phyloP scores from a whole-genome alignment of 257 asterid species.

The Solanum okadae region DNA sequence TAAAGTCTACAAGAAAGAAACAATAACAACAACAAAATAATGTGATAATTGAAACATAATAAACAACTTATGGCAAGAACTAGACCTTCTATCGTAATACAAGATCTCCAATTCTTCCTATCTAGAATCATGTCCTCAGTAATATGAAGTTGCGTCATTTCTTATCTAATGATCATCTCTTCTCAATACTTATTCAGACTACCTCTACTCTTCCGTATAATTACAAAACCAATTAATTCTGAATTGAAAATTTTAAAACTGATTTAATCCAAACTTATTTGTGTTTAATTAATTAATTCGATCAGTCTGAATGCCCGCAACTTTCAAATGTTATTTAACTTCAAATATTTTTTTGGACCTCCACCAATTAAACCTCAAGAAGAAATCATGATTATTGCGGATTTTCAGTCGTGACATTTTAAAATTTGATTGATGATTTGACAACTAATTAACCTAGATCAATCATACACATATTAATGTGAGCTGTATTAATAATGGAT shows the following conservation, averaged over 20 bases:
- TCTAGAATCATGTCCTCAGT: too few relatives aligned
- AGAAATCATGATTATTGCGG: background rate
- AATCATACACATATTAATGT: background rate
- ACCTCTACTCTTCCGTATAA: too few relatives aligned
- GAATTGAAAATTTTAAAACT: background rate
- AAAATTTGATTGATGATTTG: background rate
- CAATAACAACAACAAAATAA: too few relatives aligned
- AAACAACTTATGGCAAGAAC: background rate
- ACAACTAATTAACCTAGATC: background rate
- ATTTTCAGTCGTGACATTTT: background rate
- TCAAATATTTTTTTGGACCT: background rate
- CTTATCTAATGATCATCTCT: background rate
- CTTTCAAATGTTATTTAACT: background rate
- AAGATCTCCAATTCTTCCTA: fast-evolving
- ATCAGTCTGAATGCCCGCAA: background rate
- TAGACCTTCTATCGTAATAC: background rate
- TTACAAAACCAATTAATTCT: background rate
- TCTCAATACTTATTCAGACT: too few relatives aligned
- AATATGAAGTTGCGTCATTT: background rate
- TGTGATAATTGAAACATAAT: background rate
- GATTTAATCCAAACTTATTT: background rate
- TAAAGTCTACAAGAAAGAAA: background rate
- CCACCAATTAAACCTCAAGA: background rate
- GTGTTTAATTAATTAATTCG: background rate
- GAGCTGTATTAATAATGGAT: background rate